These are phyloP conservation scores for Backusella westeae DNA, from an alignment of 192 early-diverging fungal species.

Conservation along the genomic window DNA sequence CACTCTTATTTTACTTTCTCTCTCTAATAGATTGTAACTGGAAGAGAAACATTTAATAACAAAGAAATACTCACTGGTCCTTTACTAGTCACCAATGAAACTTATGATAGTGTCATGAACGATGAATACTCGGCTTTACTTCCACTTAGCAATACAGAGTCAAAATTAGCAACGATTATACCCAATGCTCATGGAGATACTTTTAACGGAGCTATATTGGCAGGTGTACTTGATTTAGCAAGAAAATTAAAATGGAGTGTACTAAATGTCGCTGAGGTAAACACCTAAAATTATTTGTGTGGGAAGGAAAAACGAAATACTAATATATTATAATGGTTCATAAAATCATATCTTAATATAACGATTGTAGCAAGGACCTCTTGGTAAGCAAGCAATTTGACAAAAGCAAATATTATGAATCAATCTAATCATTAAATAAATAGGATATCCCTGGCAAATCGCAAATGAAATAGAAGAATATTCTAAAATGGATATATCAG, in stretches of 20 bases:
- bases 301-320: background rate
- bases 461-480: background rate
- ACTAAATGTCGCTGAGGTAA: background rate
- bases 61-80: constrained; percentile 17
- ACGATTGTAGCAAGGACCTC: background rate
- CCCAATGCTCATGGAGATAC: constrained; percentile 18
- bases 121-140: background rate
- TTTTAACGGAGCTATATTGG: constrained; percentile 4
- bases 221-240: constrained; percentile 8
- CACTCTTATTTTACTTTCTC: background rate
- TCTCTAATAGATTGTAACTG: constrained; percentile 10
- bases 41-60: constrained; percentile 6
- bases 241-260: constrained; percentile 17
- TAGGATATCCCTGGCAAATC: background rate
- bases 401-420: background rate
- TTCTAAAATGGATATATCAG: background rate
- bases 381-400: background rate
- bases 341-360: background rate
- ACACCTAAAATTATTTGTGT: background rate
- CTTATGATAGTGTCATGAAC: background rate
- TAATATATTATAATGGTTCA: background rate
- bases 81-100: constrained; percentile 15
- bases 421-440: background rate
- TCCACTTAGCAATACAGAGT: background rate
- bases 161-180: background rate